Evolutionary conservation across 1,139 yeast species (phyloP).

Genomic region (Scheffersomyces titani): DNA sequence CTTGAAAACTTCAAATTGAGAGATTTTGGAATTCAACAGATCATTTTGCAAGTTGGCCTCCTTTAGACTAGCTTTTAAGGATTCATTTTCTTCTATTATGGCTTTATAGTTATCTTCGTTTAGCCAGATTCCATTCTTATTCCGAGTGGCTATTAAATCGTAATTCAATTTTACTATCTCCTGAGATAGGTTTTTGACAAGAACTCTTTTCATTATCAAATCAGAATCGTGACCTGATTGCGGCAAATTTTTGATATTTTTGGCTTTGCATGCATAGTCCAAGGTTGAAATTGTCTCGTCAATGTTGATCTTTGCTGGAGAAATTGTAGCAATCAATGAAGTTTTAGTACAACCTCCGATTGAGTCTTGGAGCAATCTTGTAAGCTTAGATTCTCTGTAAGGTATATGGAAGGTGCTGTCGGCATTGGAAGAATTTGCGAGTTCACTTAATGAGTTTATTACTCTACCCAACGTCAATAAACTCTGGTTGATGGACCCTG

Average conservation of each 20-base stretch:
- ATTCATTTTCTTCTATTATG: conserved; percentile 36
- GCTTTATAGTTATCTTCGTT: conserved; percentile 58
- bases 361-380: conserved; percentile 78
- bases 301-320: conserved; percentile 71
- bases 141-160: conserved; percentile 63
- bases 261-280: conserved; percentile 83
- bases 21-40: conserved; percentile 3
- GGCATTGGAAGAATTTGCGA: conserved; percentile 12
- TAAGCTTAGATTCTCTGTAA: conserved; percentile 81
- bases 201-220: conserved; percentile 56
- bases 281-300: conserved; percentile 84
- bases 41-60: conserved; percentile 16
- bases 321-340: conserved; percentile 75
- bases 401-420: conserved; percentile 59
- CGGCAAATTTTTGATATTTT: conserved; percentile 73
- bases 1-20: conserved; percentile 3
- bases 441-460: conserved; percentile 60
- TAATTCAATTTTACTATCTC: conserved; percentile 57
- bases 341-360: conserved; percentile 84
- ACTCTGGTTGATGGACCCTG: conserved; percentile 86
- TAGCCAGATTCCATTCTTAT: conserved; percentile 61
- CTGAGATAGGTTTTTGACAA: conserved; percentile 56
- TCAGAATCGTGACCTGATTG: conserved; percentile 56
- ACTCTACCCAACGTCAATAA: conserved; percentile 82
- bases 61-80: conserved; percentile 24